Conservation (phyloP, 345 rosid species). For the Triadica sebifera region DNA sequence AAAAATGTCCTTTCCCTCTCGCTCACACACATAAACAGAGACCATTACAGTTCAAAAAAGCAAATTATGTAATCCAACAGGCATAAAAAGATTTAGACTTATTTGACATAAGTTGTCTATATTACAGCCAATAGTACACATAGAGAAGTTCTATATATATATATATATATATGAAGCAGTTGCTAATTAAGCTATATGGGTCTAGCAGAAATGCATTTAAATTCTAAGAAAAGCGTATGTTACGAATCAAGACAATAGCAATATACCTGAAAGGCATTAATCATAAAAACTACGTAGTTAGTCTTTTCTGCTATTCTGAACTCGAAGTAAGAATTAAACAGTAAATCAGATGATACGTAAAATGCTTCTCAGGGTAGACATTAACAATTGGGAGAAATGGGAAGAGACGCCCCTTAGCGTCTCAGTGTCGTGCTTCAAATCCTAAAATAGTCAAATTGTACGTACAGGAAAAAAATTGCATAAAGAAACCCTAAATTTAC, state of each 20-base stretch:
- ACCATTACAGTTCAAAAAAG: neutral
- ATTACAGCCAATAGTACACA: neutral
- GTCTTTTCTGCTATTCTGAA: conserved; percentile 95
- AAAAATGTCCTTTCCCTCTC: too few species aligned
- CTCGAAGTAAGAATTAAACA: conserved; percentile 8
- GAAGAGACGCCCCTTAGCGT: too few species aligned
- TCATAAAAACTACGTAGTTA: conserved; percentile 91
- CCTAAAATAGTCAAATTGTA: too few species aligned
- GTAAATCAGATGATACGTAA: too few species aligned
- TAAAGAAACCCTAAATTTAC: too few species aligned
- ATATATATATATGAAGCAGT: neutral
- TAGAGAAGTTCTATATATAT: neutral
- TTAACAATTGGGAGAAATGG: too few species aligned
- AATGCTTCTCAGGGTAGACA: too few species aligned
- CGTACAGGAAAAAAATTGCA: too few species aligned
- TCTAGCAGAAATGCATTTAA: conserved; percentile 6
- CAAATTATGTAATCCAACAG: too few species aligned
- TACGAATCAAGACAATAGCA: conserved; percentile 19
- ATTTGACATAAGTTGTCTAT: neutral
- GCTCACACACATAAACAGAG: neutral
- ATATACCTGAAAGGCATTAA: conserved; percentile 97
- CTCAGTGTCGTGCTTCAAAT: too few species aligned
- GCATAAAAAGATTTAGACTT: neutral
- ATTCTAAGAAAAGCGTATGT: too few species aligned
- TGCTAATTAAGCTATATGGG: neutral